A percentile compares a stretch with the other conserved stretches of the same genome.
Evolutionary conservation across 1,284 basidiomycete genomes (phyloP).

Genomic region (Ganoderma leucocontextum): DNA sequence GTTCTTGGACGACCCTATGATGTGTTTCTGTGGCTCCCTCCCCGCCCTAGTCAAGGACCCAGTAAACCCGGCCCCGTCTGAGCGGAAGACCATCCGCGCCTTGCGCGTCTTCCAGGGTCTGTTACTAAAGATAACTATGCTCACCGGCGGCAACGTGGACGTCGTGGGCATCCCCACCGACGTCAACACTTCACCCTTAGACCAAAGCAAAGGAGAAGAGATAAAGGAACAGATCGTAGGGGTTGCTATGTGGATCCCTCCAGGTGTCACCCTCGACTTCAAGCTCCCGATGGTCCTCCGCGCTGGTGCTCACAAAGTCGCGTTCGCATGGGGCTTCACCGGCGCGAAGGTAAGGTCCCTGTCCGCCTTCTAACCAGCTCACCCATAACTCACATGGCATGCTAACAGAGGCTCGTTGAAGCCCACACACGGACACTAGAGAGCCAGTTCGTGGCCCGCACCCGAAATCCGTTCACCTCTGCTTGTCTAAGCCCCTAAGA

Average conservation of each 20-base stretch:
- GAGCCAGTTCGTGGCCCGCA: not conserved
- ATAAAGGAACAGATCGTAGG: not conserved
- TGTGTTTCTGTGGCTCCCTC: constrained; percentile 1
- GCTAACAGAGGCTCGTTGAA: not conserved
- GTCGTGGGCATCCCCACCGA: constrained; percentile 1
- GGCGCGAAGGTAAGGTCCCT: not conserved
- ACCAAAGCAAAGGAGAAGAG: not conserved
- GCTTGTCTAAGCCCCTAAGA: not conserved
- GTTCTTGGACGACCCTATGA: not conserved
- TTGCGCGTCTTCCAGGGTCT: not conserved
- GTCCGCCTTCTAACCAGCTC: too few species aligned
- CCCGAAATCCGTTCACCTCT: not conserved
- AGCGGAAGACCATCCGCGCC: constrained; percentile 3
- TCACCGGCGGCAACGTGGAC: not conserved
- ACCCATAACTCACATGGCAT: not conserved
- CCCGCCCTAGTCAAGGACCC: not conserved
- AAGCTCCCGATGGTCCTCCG: not conserved
- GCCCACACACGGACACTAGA: not conserved
- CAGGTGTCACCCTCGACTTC: constrained; percentile 1
- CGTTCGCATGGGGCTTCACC: constrained; percentile 5
- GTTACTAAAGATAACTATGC: not conserved
- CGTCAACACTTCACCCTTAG: not conserved
- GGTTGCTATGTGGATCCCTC: not conserved
- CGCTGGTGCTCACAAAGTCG: not conserved
- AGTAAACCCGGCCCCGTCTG: not conserved